Evolutionary conservation across 495 filamentous ascomycete species (phyloP), one percentile per base, ranked within the genome.

Genomic region (Trichocladium uniseriatum): DNA sequence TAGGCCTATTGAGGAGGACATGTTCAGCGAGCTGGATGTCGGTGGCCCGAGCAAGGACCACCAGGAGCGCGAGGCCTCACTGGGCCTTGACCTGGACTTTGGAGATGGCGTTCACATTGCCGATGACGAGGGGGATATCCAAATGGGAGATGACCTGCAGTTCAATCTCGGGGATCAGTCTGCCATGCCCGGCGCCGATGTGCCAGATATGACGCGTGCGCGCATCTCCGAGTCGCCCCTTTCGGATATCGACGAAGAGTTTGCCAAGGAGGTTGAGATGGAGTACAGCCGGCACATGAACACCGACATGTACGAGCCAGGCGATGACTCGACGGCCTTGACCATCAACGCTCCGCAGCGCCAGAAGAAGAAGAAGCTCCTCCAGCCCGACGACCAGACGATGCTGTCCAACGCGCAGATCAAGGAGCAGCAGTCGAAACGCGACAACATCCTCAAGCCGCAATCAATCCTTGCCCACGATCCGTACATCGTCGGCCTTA

Each of bases 381-480:
- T 95, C 14, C 74, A 78, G 38, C 71, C 79, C 19, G 89, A 95
- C 62, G 62, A 72, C 5, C 66, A 81, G 34, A 86, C 80, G 6
- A 76, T 80, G 59, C 67, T 79, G 16, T 69, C 73, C 19, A 78
- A 63, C 49, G 60, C 61, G 3, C 68, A 71, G 40, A 85, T 96
- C 68, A 86, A 85, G 62, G 75, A 80, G 34, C 86, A 88, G 63
- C 87, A 94, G 57, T 72, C 78, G 24, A 83, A 90, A 52, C 82
- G 83, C 51, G 81, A 84, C 16, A 83, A 80, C 39, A 96, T 96
- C 52, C 67, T 94, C 44, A 87, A 84, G 62, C 79, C 80, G 7
- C 76, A 84, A 20, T 78, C 79, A 13, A 94, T 91, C 62, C 68
- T 96, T 21, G 83, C 91, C 13, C 79, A 89, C 34, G 88, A 98